Evolutionary conservation across 257 asterid genomes (phyloP).

Genomic region (Gardenia jasminoides): DNA sequence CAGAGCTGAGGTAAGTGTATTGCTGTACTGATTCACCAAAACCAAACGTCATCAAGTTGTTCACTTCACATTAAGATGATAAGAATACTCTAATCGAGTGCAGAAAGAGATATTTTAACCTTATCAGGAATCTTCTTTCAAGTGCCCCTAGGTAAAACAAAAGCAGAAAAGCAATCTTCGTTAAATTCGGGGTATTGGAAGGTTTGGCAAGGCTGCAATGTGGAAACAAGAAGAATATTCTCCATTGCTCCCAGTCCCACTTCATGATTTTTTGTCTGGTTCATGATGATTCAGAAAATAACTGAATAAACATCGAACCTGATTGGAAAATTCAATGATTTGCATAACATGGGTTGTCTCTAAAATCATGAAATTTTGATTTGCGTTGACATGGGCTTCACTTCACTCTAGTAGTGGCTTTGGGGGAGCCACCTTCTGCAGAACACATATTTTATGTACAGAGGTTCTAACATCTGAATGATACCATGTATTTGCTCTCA

Average conservation of each 20-base stretch:
- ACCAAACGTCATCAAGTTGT: conserved; percentile 8
- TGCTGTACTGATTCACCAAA: neutral
- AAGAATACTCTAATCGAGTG: neutral
- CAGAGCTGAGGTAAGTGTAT: neutral
- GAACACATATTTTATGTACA: neutral
- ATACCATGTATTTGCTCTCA: conserved; percentile 14
- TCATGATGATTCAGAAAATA: neutral
- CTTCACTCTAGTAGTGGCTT: conserved; percentile 11
- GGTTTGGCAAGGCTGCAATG: neutral
- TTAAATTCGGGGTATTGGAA: neutral
- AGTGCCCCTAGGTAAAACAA: neutral
- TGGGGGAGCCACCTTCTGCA: neutral
- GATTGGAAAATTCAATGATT: conserved; percentile 20
- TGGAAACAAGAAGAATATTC: conserved; percentile 25
- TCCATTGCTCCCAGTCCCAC: neutral
- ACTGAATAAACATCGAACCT: neutral
- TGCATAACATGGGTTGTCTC: conserved; percentile 31
- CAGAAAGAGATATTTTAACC: neutral
- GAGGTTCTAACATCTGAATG: conserved; percentile 15
- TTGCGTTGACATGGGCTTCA: conserved; percentile 16
- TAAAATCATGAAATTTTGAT: conserved; percentile 7
- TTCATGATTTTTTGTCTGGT: neutral
- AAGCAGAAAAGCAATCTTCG: neutral
- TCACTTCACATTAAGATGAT: neutral
- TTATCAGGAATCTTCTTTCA: conserved; percentile 17